Percentiles rank a stretch among this genome's conserved stretches.
phyloP scores from a whole-genome alignment of 1,284 basidiomycete species.

The Heterobasidion annosum region DNA sequence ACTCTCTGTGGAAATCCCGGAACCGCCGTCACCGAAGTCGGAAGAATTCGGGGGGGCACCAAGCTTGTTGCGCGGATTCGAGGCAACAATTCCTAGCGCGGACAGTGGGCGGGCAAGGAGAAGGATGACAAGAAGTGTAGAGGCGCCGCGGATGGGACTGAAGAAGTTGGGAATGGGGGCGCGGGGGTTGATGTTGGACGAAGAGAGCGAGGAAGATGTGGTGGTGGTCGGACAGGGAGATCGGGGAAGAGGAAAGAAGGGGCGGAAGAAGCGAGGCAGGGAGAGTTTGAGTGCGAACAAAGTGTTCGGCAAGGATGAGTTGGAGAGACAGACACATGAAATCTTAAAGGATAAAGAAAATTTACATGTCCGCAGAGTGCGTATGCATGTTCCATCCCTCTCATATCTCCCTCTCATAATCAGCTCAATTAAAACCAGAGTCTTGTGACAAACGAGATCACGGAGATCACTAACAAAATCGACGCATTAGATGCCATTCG shows the following conservation, averaged over 20 bases:
- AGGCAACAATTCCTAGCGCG: constrained; percentile 85
- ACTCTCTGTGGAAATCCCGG: constrained; percentile 51
- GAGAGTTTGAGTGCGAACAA: constrained; percentile 63
- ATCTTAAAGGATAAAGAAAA: constrained; percentile 87
- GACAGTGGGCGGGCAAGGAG: constrained; percentile 69
- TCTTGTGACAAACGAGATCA: constrained; percentile 78
- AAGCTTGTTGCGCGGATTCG: constrained; percentile 77
- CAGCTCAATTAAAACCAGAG: constrained; percentile 35
- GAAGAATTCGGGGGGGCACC: constrained; percentile 28
- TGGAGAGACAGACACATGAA: constrained; percentile 74
- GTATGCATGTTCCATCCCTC: constrained; percentile 20
- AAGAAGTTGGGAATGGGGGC: constrained; percentile 73
- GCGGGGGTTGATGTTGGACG: constrained; percentile 64
- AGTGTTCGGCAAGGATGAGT: constrained; percentile 73
- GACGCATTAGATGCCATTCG: constrained; percentile 79
- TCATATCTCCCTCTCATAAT: constrained; percentile 4
- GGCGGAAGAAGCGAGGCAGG: constrained; percentile 51
- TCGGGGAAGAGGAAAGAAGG: constrained; percentile 23
- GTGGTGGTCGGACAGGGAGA: constrained; percentile 43
- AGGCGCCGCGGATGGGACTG: constrained; percentile 67
- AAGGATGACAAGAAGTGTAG: constrained; percentile 73
- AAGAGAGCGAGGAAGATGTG: constrained; percentile 43
- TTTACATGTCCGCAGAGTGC: constrained; percentile 73
- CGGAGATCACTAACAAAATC: constrained; percentile 84
- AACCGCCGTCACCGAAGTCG: constrained; percentile 21